These are phyloP conservation scores for Pseudofabraea citricarpa DNA, from an alignment of 2,329 filamentous ascomycete genomes.

Conservation along the genomic window DNA sequence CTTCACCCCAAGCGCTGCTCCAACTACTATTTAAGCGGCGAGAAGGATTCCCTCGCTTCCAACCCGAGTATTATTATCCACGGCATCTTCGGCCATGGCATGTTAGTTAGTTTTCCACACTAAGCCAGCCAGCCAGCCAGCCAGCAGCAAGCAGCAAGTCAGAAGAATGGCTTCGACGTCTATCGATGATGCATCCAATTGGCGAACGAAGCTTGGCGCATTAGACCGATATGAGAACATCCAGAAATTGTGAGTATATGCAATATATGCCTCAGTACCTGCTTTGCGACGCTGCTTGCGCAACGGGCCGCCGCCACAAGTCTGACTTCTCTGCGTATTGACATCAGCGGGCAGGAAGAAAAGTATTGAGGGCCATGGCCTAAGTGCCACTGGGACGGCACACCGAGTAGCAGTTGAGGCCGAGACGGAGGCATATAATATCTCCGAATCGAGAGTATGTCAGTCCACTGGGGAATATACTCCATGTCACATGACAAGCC, in stretches of 20 bases:
- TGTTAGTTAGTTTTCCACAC: too few relatives aligned
- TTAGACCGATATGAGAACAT: slow-evolving; percentile 58
- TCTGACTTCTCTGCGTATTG: too few relatives aligned
- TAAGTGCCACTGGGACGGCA: slow-evolving; percentile 40
- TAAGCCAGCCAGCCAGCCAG: too few relatives aligned
- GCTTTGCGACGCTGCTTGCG: slow-evolving; percentile 2
- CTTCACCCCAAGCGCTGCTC: too few relatives aligned
- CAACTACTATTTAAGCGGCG: too few relatives aligned
- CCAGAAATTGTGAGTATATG: slow-evolving; percentile 50
- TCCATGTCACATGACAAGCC: not conserved
- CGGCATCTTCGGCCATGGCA: too few relatives aligned
- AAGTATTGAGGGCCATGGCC: slow-evolving; percentile 30
- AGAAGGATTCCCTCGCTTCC: too few relatives aligned
- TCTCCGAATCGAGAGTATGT: slow-evolving; percentile 52
- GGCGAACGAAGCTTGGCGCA: slow-evolving; percentile 21
- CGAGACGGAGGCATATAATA: slow-evolving; percentile 61
- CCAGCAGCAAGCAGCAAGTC: too few relatives aligned
- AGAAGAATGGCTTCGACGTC: too few relatives aligned
- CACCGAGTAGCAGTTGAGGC: slow-evolving; percentile 52
- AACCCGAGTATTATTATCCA: too few relatives aligned
- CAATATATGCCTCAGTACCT: not conserved
- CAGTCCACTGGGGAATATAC: too few relatives aligned
- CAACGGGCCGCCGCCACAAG: too few relatives aligned
- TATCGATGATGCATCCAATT: slow-evolving; percentile 17
- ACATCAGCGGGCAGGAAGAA: slow-evolving; percentile 21